Evolutionary conservation across 768 basidiomycete species (phyloP), one percentile per base, ranked within the genome.

Genomic region (Amanita exitialis): DNA sequence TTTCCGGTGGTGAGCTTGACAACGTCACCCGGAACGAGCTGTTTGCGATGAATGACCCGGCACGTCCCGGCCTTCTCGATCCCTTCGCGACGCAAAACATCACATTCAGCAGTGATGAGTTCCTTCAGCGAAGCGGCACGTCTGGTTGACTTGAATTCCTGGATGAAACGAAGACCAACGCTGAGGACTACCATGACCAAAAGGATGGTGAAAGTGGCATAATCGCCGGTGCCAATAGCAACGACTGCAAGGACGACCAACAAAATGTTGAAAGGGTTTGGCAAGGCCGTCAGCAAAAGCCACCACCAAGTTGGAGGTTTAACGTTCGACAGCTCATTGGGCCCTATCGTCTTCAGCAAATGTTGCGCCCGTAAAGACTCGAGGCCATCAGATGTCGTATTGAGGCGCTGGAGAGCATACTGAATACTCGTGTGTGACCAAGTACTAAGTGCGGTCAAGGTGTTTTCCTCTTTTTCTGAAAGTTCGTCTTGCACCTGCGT

Each of bases 171-270:
- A 44, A 67, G 42, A 12, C 60, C 58, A 1, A 66, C 64, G 9
- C 67, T 67, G 39, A 67, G 66, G 23, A 66, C 50, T 1, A 69
- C 66, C 66, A 67, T 67, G 30, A 54, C 50, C 35, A 69, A 58
- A 66, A 66, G 66, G 44, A 67, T 66, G 5, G 54, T 54, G 21
- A 69, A 67, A 2, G 66, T 67, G 4, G 66, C 57, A 12, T 62
- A 28, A 21, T 67, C 67, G 43, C 61, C 12, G 12, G 66, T 67
- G 10, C 61, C 64, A 15, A 64, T 58, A 34, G 64, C 67, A 38
- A 69, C 44, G 5, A 61, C 0, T 0, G 66, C 66, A 6, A 67
- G 64, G 38, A 66, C 50, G 6, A 58, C 61, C 51, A 67, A 48
- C 37, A 67, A 57, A 10, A 69, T 44, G 6, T 66, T 66, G 58